These are phyloP conservation scores for Ustilago xerochloae DNA, from an alignment of 1,284 basidiomycete genomes.

Conservation along the genomic window DNA sequence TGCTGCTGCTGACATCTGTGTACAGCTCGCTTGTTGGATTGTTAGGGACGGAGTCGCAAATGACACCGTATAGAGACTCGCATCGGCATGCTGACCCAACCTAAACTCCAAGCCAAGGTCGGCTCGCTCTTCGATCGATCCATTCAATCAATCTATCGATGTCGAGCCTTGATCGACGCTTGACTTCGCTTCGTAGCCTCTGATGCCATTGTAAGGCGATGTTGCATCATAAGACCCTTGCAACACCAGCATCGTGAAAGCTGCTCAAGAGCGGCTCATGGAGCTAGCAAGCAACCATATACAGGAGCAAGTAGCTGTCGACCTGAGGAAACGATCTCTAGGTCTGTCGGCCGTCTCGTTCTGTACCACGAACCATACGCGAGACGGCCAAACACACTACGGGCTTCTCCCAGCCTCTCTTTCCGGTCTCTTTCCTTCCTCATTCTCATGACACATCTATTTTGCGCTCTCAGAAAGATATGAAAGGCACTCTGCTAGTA, in stretches of 20 bases:
- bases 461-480: slow-evolving; percentile 1
- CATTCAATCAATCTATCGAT: too few relatives aligned
- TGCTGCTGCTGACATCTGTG: background rate
- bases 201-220: background rate
- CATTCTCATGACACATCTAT: background rate
- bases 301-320: too few relatives aligned
- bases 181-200: background rate
- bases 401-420: background rate
- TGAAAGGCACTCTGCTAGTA: background rate
- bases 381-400: background rate
- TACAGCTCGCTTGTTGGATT: slow-evolving; percentile 16
- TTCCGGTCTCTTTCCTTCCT: too few relatives aligned
- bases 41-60: slow-evolving; percentile 9
- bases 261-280: background rate
- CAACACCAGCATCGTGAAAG: background rate
- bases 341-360: background rate
- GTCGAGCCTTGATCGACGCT: slow-evolving; percentile 1
- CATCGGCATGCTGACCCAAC: background rate
- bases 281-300: background rate
- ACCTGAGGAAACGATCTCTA: too few relatives aligned
- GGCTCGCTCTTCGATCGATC: background rate
- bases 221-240: background rate
- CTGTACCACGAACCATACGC: background rate
- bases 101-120: too few relatives aligned
- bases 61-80: background rate